Evolutionary conservation across 768 basidiomycete genomes (phyloP).

Genomic region (Phylloporus rhodoxanthus): DNA sequence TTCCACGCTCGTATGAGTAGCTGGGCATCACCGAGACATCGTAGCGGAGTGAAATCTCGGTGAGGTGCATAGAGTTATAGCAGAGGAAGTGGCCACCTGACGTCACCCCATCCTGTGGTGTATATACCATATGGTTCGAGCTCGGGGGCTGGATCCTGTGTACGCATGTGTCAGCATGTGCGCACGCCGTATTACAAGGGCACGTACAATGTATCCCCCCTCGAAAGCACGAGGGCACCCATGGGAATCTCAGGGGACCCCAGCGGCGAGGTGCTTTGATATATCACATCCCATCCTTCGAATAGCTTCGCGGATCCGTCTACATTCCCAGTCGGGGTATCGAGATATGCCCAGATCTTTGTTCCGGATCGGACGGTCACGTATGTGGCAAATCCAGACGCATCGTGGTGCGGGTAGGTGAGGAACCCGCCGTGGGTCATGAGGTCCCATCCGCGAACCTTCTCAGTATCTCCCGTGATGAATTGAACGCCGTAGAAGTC

Average conservation of each 20-base stretch:
- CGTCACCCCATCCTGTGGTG: not conserved
- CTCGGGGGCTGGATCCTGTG: slow-evolving; percentile 3
- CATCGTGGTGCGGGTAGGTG: slow-evolving; percentile 2
- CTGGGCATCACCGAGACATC: not conserved
- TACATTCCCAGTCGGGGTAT: not conserved
- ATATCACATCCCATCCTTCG: not conserved
- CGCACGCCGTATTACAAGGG: too few relatives aligned
- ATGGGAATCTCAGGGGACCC: not conserved
- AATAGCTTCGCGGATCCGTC: not conserved
- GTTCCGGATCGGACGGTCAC: not conserved
- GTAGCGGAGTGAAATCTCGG: not conserved
- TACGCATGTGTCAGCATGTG: too few relatives aligned
- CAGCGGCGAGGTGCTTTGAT: too few relatives aligned
- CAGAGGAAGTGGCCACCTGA: slow-evolving; percentile 1
- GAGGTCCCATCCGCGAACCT: not conserved
- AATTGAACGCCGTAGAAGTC: not conserved
- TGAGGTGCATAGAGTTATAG: not conserved
- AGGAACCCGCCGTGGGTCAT: not conserved
- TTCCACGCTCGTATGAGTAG: not conserved
- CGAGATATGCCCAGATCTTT: not conserved
- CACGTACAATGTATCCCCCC: not conserved
- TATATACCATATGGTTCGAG: not conserved
- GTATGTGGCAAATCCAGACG: not conserved
- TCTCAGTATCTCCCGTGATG: not conserved
- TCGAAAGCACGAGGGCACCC: not conserved